Evolutionary conservation across 1,284 basidiomycete species (phyloP).

Genomic region (Heterobasidion annosum): DNA sequence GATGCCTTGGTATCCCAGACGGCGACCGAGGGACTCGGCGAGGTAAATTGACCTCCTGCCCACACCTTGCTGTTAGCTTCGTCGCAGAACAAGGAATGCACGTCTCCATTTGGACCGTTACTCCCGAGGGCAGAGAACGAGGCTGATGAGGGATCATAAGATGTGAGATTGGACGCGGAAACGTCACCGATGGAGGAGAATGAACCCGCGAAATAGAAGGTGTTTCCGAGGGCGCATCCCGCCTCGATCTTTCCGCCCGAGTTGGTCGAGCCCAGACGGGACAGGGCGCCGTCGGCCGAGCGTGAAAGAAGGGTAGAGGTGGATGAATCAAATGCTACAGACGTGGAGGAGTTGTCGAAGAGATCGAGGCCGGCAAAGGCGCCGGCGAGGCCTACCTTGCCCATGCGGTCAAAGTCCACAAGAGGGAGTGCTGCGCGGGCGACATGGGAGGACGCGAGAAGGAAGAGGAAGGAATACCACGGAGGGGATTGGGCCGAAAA

Average conservation of each 20-base stretch:
- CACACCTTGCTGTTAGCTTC: conserved; percentile 62
- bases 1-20: conserved; percentile 62
- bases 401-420: conserved; percentile 89
- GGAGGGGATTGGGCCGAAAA: neutral
- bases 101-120: conserved; percentile 59
- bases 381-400: conserved; percentile 79
- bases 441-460: conserved; percentile 19
- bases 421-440: conserved; percentile 59
- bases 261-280: conserved; percentile 60
- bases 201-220: conserved; percentile 68
- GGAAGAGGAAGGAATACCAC: conserved; percentile 11
- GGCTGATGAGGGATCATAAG: conserved; percentile 55
- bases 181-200: conserved; percentile 61
- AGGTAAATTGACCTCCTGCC: conserved; percentile 79
- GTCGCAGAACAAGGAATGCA: conserved; percentile 83
- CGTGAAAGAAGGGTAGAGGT: conserved; percentile 66
- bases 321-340: conserved; percentile 55
- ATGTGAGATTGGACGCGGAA: conserved; percentile 59
- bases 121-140: conserved; percentile 54
- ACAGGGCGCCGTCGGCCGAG: conserved; percentile 50
- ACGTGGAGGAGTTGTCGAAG: conserved; percentile 43
- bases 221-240: conserved; percentile 53
- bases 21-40: conserved; percentile 67
- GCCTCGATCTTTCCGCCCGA: conserved; percentile 57
- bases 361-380: conserved; percentile 81